phyloP scores from a whole-genome alignment of 192 early-diverging fungal genomes.

The Coemansia sp. region DNA sequence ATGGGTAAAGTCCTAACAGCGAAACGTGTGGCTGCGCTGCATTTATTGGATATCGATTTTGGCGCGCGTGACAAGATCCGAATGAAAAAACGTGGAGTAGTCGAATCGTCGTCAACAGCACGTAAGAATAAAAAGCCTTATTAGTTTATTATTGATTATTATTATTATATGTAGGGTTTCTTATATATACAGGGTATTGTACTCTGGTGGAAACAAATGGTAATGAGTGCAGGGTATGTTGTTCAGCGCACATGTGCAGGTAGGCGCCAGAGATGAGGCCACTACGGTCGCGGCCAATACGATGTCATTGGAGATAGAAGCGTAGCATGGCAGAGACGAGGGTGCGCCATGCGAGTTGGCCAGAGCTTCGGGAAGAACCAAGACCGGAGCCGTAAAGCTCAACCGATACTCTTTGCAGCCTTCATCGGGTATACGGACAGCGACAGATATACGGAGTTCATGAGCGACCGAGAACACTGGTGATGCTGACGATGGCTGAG shows the following conservation, averaged over 20 bases:
- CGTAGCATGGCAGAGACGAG: slow-evolving; percentile 37
- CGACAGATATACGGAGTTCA: slow-evolving; percentile 19
- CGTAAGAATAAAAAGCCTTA: slow-evolving; percentile 9
- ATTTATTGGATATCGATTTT: slow-evolving; percentile 53
- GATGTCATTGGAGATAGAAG: slow-evolving; percentile 28
- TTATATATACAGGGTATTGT: slow-evolving; percentile 6
- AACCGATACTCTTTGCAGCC: slow-evolving; percentile 9
- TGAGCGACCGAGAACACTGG: slow-evolving; percentile 43
- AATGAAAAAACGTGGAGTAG: slow-evolving; percentile 28
- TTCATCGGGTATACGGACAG: slow-evolving; percentile 15
- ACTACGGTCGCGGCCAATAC: slow-evolving; percentile 24
- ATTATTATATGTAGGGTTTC: background rate
- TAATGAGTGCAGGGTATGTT: background rate
- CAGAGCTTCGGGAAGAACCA: slow-evolving; percentile 44
- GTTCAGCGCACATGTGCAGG: background rate
- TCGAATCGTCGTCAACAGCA: background rate
- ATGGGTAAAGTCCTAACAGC: slow-evolving; percentile 86
- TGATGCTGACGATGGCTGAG: slow-evolving; percentile 39
- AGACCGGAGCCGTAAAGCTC: slow-evolving; percentile 18
- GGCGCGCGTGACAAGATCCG: slow-evolving; percentile 49
- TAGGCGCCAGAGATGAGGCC: slow-evolving; percentile 4
- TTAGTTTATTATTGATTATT: background rate
- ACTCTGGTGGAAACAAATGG: background rate
- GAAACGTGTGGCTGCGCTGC: slow-evolving; percentile 75
- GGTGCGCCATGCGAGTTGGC: background rate